Evolutionary conservation across 352 stramenopile species (phyloP).

Genomic region (Phytophthora citricola): DNA sequence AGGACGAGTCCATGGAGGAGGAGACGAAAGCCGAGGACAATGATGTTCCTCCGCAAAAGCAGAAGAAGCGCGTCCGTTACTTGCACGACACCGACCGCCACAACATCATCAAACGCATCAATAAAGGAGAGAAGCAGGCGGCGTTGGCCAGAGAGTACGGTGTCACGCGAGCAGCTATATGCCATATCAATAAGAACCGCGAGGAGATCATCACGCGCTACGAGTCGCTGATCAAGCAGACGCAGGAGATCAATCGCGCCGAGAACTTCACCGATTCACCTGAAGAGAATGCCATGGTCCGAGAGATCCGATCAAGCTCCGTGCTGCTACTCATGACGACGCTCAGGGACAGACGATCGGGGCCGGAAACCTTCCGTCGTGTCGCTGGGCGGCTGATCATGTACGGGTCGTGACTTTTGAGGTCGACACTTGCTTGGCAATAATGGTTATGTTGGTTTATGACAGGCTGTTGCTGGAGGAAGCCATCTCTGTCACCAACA

Average conservation of each 20-base stretch:
- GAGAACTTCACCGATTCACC: conserved; percentile 36
- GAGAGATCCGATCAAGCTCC: conserved; percentile 45
- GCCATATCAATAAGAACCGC: conserved; percentile 83
- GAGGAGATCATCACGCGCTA: conserved; percentile 66
- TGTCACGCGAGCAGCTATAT: conserved; percentile 72
- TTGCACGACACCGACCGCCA: conserved; percentile 60
- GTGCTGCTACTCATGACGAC: conserved; percentile 58
- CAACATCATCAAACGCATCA: conserved; percentile 69
- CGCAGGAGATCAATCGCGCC: conserved; percentile 53
- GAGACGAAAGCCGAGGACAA: conserved; percentile 11
- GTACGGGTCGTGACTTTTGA: conserved; percentile 14
- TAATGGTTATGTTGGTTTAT: not conserved
- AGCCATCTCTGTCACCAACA: conserved; percentile 38
- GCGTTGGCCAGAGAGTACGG: conserved; percentile 65
- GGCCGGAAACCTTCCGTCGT: conserved; percentile 35
- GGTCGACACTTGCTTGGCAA: not conserved
- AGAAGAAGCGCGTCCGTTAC: conserved; percentile 60
- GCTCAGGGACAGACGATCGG: conserved; percentile 42
- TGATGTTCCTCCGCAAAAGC: conserved; percentile 11
- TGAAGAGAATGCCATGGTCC: conserved; percentile 37
- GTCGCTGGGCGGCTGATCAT: conserved; percentile 53
- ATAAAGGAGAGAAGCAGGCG: conserved; percentile 69
- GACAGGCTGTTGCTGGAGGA: conserved; percentile 61
- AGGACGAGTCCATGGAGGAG: not conserved
- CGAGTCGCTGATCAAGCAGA: conserved; percentile 54